These are phyloP conservation scores for Chaetomium globosum DNA, from an alignment of 2,329 filamentous ascomycete species.

Conservation along the genomic window DNA sequence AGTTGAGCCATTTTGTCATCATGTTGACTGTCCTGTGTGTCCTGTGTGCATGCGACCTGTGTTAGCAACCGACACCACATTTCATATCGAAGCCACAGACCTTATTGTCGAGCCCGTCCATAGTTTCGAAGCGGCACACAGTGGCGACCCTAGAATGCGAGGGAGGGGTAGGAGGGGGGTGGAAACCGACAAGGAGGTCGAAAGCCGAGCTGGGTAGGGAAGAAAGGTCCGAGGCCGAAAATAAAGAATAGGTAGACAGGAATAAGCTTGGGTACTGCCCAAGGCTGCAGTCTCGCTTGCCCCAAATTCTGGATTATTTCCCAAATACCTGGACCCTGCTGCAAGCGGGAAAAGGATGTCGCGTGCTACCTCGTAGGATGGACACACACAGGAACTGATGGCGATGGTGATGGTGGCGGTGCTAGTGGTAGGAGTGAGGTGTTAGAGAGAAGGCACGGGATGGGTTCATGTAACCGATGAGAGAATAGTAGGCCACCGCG, in stretches of 20 bases:
- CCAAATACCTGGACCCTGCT: conserved; percentile 8
- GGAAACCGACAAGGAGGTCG: not conserved
- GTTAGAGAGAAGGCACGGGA: conserved; percentile 2
- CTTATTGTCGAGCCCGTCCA: not conserved
- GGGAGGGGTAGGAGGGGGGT: not conserved
- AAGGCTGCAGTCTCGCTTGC: conserved; percentile 8
- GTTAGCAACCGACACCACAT: conserved; percentile 24
- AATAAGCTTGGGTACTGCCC: not conserved
- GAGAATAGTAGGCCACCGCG: conserved; percentile 9
- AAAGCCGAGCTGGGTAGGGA: not conserved
- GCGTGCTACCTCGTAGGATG: not conserved
- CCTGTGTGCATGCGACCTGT: not conserved
- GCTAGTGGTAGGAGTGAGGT: not conserved
- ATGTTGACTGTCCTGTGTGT: conserved; percentile 48
- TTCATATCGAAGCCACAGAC: conserved; percentile 5
- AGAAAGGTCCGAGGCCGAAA: not conserved
- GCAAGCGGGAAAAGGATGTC: not conserved
- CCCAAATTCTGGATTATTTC: not conserved
- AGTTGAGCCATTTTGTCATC: conserved; percentile 61
- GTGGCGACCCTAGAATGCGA: not conserved
- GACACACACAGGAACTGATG: not conserved
- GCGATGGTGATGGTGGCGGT: not conserved
- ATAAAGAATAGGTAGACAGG: not conserved
- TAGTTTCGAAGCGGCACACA: conserved; percentile 6
- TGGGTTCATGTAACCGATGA: conserved; percentile 12